Evolutionary conservation across 2,329 filamentous ascomycete species (phyloP).

Genomic region (Diaporthe ampelina): DNA sequence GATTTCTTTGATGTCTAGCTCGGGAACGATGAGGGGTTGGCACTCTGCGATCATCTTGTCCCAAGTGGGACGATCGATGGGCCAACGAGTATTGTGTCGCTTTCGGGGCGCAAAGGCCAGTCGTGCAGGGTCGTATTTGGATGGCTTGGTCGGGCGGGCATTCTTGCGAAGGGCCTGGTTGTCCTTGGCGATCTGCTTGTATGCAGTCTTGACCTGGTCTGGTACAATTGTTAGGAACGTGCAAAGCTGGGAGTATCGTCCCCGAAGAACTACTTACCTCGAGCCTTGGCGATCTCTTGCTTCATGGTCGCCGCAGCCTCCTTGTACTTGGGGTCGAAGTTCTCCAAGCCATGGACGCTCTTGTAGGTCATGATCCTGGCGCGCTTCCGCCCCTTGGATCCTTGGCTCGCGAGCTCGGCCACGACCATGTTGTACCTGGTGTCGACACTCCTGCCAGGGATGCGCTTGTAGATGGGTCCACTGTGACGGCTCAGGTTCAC

Average conservation of each 20-base stretch:
- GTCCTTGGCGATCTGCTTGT: conserved; percentile 31
- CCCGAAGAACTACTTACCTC: conserved; percentile 44
- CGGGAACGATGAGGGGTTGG: conserved; percentile 46
- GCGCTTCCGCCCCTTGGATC: conserved; percentile 53
- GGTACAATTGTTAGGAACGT: background rate
- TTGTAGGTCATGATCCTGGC: conserved; percentile 48
- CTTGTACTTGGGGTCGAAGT: conserved; percentile 48
- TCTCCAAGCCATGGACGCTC: conserved; percentile 51
- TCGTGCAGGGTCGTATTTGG: conserved; percentile 15
- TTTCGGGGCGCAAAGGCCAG: conserved; percentile 49
- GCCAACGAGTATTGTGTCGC: conserved; percentile 51
- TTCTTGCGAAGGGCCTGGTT: conserved; percentile 27
- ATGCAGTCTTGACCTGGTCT: conserved; percentile 36
- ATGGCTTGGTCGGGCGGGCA: conserved; percentile 5
- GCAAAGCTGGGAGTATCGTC: background rate
- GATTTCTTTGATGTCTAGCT: conserved; percentile 34
- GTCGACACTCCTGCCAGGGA: conserved; percentile 39
- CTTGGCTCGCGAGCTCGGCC: conserved; percentile 52
- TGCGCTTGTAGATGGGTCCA: conserved; percentile 51
- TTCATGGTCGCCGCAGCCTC: background rate
- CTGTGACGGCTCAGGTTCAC: conserved; percentile 36
- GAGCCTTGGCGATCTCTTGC: conserved; percentile 45
- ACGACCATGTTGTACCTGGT: conserved; percentile 42
- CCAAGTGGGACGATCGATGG: conserved; percentile 45
- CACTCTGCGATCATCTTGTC: conserved; percentile 43